Conservation (phyloP, 805 yeast genomes). For the Komagataella phaffii region DNA sequence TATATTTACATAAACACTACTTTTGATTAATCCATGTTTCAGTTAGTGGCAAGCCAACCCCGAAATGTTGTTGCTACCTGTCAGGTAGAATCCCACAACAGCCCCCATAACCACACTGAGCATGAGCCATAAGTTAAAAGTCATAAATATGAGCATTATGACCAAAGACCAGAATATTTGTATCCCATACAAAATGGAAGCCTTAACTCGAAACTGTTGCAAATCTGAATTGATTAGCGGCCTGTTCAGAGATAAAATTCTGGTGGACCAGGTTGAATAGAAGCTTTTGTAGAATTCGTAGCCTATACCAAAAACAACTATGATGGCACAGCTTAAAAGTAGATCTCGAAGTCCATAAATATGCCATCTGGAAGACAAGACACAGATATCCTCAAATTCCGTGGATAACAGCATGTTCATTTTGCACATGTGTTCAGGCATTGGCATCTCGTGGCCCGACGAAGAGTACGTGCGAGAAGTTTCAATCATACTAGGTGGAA, state of each 20-base stretch:
- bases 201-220: conserved; percentile 4
- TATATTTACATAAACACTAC: too few species aligned
- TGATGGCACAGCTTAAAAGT: conserved; percentile 17
- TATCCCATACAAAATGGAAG: conserved; percentile 22
- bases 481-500: not conserved
- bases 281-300: conserved; percentile 23
- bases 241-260: not conserved
- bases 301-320: conserved; percentile 17
- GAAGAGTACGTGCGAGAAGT: not conserved
- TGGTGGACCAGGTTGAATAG: conserved; percentile 9
- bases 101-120: conserved; percentile 27
- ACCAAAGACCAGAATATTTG: conserved; percentile 29
- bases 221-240: not conserved
- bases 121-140: conserved; percentile 34
- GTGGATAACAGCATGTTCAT: conserved; percentile 28
- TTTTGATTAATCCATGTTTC: not conserved
- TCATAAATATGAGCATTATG: conserved; percentile 35
- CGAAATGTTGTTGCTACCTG: not conserved
- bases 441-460: not conserved
- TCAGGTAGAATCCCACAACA: conserved; percentile 21
- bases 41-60: conserved; percentile 3
- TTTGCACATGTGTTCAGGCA: conserved; percentile 12
- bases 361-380: conserved; percentile 26
- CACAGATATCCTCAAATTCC: conserved; percentile 29
- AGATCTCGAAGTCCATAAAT: conserved; percentile 20